Percentiles rank a stretch among this genome's conserved stretches.
These are phyloP conservation scores for Phoma herbarum DNA, from an alignment of 2,329 filamentous ascomycete genomes.

Conservation along the genomic window DNA sequence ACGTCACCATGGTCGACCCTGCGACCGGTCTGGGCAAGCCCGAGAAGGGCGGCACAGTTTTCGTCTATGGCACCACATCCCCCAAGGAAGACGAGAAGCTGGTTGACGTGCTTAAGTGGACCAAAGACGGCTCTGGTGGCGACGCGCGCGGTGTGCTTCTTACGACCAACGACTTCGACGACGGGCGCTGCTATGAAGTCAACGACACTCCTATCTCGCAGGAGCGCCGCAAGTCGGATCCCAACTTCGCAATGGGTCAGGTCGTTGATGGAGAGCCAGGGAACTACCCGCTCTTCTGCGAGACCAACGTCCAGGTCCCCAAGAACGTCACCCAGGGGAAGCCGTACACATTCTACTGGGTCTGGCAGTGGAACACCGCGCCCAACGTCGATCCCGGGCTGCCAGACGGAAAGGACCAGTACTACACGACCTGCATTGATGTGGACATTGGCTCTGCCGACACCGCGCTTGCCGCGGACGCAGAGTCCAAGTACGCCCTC, in stretches of 20 bases:
- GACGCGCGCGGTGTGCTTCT: constrained; percentile 80
- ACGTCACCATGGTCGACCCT: constrained; percentile 53
- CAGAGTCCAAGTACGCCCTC: constrained; percentile 34
- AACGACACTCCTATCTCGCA: constrained; percentile 67
- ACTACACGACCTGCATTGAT: constrained; percentile 68
- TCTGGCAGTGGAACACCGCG: constrained; percentile 81
- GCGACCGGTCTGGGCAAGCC: constrained; percentile 54
- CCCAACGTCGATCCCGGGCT: constrained; percentile 49
- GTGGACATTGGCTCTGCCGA: constrained; percentile 55
- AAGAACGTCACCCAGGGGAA: constrained; percentile 67
- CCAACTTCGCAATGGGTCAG: constrained; percentile 63
- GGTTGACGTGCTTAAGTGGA: constrained; percentile 80
- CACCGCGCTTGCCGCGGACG: constrained; percentile 29
- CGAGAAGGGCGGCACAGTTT: constrained; percentile 56
- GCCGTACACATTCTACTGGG: constrained; percentile 88
- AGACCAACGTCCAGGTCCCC: constrained; percentile 81
- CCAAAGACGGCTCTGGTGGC: constrained; percentile 78
- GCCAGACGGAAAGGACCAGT: constrained; percentile 62
- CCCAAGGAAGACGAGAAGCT: constrained; percentile 65
- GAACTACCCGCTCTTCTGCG: constrained; percentile 74
- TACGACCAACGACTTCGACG: constrained; percentile 82
- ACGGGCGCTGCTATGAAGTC: constrained; percentile 86
- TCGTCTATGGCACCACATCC: constrained; percentile 59
- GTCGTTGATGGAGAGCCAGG: constrained; percentile 38
- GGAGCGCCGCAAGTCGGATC: constrained; percentile 66